Evolutionary conservation across 2,329 filamentous ascomycete genomes (phyloP), one percentile per base, ranked within the genome.

Genomic region (Pseudogymnoascus sp.): DNA sequence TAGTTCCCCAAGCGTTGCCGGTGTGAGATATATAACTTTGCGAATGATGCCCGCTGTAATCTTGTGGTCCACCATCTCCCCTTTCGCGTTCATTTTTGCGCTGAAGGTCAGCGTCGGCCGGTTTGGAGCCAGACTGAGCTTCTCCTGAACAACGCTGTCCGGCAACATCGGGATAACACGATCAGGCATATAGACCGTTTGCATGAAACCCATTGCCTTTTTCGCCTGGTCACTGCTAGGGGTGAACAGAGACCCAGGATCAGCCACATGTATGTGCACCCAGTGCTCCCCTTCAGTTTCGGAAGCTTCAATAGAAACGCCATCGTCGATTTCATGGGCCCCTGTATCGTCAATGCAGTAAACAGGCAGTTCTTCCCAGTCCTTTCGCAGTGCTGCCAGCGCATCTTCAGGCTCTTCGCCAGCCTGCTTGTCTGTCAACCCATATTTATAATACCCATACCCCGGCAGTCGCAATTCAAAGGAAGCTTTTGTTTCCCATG

Each of bases 211-310:
- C 62, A 85, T 80, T 50, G 89, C 84, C 68, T 84, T 83, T 63
- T 81, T 77, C 35, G 82, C 81, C 6, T 90, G 72, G 7, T 78
- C 74, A 37, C 84, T 83, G 21, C 83, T 76, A 15, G 83, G 82
- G 17, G 75, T 68, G 64, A 94, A 84, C 63, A 83, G 82, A 4
- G 90, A 89, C 2, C 87, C 87, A 7, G 89, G 89, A 68, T 94
- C 90, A 11, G 90, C 90, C 41, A 89, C 81, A 71, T 94, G 90
- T 33, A 91, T 74, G 69, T 92, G 89, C 31, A 93, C 77, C 90
- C 90, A 94, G 68, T 83, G 84, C 66, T 88, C 79, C 59, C 78
- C 71, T 17, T 78, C 64, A 65, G 65, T 75, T 3, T 77, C 73
- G 1, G 86, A 81, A 50, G 74, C 71, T 69, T 91, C 86, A 6